Base-by-base conservation (phyloP, 106 monocot genomes). In the Dendrobium chrysotoxum region DNA sequence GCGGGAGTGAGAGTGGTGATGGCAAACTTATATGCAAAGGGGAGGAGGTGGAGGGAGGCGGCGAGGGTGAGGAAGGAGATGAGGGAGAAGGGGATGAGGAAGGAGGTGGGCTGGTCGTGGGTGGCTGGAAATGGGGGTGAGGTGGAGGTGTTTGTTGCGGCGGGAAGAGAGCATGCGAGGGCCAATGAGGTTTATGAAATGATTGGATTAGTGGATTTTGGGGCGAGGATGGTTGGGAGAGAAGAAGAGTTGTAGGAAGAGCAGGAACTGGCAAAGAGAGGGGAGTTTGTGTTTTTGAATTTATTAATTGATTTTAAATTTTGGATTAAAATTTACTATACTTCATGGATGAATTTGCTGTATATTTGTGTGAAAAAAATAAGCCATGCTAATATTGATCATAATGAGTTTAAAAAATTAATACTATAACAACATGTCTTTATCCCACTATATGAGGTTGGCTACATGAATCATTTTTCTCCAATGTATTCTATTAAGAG, bases 81-180 rank as follows among this genome's bases (percentile, higher is more conserved):
- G 91, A 92, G 92, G 79, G 78, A 82, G 53, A 92, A 88, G 74
- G 96, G 94, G 13, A 86, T 92, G 76, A 84, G 67, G 85, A 96
- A 96, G 87, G 94, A 89, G 79, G 78, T 86, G 0, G 93, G 94
- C 13, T 96, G 83, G 85, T 96, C 96, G 12, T 92, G 91, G 88
- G 81, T 91, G 39, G 77, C n/a, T 1, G 79, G 82, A 2, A 74
- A 76, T 7, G 84, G 80, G 12, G 83, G 79, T 4, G 82, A 75
- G 10, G 82, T 84, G 0, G 72, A 80, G 30, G 78, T 86, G 40
- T 91, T 91, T 55, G 82, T 80, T 3, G 84, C 84, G 17, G 84
- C 83, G 12, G 88, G 86, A 46, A 76, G 81, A 47, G 26, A 55
- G 38, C 82, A 91, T 78, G 72, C 66, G 25, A 78, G 57, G 79